Base-by-base conservation (phyloP, 108 stramenopile genomes). In the Conticribra guillardii region DNA sequence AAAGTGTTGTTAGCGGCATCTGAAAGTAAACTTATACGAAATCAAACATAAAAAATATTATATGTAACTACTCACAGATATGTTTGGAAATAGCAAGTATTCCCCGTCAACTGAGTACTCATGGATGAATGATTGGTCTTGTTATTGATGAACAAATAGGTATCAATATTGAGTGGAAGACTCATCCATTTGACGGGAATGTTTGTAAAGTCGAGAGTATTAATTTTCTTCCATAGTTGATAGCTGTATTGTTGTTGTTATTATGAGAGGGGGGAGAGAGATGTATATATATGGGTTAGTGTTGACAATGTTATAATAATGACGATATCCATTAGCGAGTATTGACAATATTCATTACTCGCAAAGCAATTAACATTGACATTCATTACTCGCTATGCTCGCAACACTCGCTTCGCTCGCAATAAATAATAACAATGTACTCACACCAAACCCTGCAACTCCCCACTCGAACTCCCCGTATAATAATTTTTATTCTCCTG, bases 1-100 rank as follows among this genome's bases (percentile, higher is more conserved):
- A n/a, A n/a, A n/a, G n/a, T n/a, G n/a, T n/a, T n/a, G n/a, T n/a
- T n/a, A n/a, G n/a, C n/a, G n/a, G n/a, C n/a, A n/a, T n/a, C n/a
- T n/a, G n/a, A n/a, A n/a, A n/a, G n/a, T n/a, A n/a, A n/a, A n/a
- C n/a, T n/a, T n/a, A n/a, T n/a, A n/a, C n/a, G n/a, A n/a, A n/a
- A n/a, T n/a, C n/a, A 58, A 32, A 46, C 24, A 46, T 7, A 44
- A 18, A 51, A 4, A 29, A 4, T 16, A 28, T 19, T 30, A 16
- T 18, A 11, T 22, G 15, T 3, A 21, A 37, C 0, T 1, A 63
- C 70, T 71, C 52, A 71, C 50, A 84, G 71, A 57, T 70, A 84
- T 8, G 80, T 81, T 65, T 84, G 83, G 46, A 84, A 84, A 33
- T 84, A 84, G 49, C 83, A 84, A 21, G 83, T 84, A 48, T 79